Evolutionary conservation across 2,329 filamentous ascomycete genomes (phyloP), one percentile per base, ranked within the genome.

Genomic region (Hypoxylon sp.): DNA sequence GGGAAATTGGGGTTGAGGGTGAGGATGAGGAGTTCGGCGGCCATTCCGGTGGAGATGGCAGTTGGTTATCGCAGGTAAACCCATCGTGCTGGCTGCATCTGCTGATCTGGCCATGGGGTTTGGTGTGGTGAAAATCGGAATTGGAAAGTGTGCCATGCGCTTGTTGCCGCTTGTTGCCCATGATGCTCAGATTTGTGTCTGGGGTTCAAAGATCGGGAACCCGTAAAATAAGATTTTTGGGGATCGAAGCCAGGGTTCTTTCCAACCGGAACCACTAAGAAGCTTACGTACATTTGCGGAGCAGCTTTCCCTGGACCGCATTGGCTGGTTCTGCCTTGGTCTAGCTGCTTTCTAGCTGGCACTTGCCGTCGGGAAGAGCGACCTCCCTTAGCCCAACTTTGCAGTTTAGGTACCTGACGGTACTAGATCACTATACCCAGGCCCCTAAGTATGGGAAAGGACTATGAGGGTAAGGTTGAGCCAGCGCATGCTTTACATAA

Each of bases 221-320:
- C 67, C 69, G 69, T 71, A 70, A 71, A 72, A 72, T 72, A 72
- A 72, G 64, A 70, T 72, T 73, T 64, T 65, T 52, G 71, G 69
- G 71, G 67, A 68, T 56, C 58, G 61, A 50, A 55, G 40, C 22
- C 48, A 51, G 57, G 64, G 64, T 54, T 40, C 20, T 26, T 50
- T 64, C 53, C 56, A 51, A 55, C 58, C 58, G 53, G 65, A 44
- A 51, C 61, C 54, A 59, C 59, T 62, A 65, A 28, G 61, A 67
- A 52, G 56, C 57, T 67, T 64, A 67, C 61, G 61, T 65, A 61
- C 65, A 65, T 65, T 58, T 68, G 62, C 62, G 65, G 65, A 68
- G 62, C 65, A 65, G 22, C 7, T 61, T 53, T 60, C 45, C 40
- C 45, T 56, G 4, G 12, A 60, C 63, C 51, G 62, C 24, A 68